phyloP scores from a whole-genome alignment of 108 stramenopile species.

The Phaeodactylum tricornutum region DNA sequence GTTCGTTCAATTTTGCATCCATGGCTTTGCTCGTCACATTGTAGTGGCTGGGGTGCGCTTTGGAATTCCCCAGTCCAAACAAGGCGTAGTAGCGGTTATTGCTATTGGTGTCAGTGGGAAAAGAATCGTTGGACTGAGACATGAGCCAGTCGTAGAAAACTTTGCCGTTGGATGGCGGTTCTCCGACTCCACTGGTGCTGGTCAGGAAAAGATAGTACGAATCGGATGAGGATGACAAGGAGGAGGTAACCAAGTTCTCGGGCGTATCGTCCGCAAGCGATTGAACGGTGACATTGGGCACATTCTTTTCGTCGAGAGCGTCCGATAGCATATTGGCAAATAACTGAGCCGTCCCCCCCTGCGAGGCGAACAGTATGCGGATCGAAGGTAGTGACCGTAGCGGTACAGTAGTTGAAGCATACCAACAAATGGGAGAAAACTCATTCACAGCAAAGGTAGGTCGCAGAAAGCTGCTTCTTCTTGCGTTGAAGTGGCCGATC shows the following conservation, averaged over 20 bases:
- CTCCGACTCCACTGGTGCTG: slow-evolving; percentile 23
- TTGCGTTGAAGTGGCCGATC: too few species aligned
- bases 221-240: slow-evolving; percentile 2
- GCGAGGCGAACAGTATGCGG: slow-evolving; percentile 64
- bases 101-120: slow-evolving; percentile 7
- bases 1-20: slow-evolving; percentile 45
- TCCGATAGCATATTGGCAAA: slow-evolving; percentile 72
- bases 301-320: slow-evolving; percentile 29
- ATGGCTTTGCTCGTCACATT: slow-evolving; percentile 73
- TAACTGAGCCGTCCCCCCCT: slow-evolving; percentile 91
- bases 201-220: slow-evolving; percentile 19
- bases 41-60: slow-evolving; percentile 81
- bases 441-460: too few species aligned
- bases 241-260: slow-evolving; percentile 19
- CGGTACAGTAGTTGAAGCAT: too few species aligned
- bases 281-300: slow-evolving; percentile 14
- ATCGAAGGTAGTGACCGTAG: slow-evolving; percentile 5
- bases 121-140: slow-evolving; percentile 9
- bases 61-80: slow-evolving; percentile 85
- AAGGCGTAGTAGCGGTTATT: slow-evolving; percentile 42
- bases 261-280: slow-evolving; percentile 46
- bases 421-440: too few species aligned
- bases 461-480: too few species aligned
- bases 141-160: slow-evolving; percentile 13
- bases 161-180: slow-evolving; percentile 20